A percentile compares a stretch with the other conserved stretches of the same genome.
Evolutionary conservation across 2,329 filamentous ascomycete species (phyloP).

Genomic region (Colletotrichum musicola): DNA sequence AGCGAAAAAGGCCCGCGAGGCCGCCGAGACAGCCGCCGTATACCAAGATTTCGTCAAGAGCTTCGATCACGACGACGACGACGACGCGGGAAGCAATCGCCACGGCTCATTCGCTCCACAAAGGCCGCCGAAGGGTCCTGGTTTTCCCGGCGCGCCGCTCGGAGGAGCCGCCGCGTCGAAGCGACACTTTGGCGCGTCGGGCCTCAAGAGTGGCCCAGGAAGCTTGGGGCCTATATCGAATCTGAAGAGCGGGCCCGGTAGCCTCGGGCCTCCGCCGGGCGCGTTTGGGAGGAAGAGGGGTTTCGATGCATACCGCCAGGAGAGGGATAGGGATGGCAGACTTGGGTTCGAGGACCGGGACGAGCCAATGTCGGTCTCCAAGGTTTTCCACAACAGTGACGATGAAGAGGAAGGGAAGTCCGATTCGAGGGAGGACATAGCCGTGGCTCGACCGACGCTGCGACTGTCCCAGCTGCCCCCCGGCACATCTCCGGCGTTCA

Average conservation of each 20-base stretch:
- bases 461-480: constrained; percentile 72
- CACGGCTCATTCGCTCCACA: constrained; percentile 31
- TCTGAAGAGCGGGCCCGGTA: constrained; percentile 72
- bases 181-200: constrained; percentile 75
- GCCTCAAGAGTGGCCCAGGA: constrained; percentile 71
- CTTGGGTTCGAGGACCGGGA: constrained; percentile 56
- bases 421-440: constrained; percentile 67
- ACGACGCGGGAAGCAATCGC: constrained; percentile 50
- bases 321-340: constrained; percentile 47
- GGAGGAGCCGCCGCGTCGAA: constrained; percentile 54
- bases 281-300: constrained; percentile 67
- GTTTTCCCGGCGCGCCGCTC: constrained; percentile 45
- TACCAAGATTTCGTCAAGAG: constrained; percentile 90
- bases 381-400: constrained; percentile 79
- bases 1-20: constrained; percentile 86
- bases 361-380: constrained; percentile 71
- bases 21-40: constrained; percentile 87
- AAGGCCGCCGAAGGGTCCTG: constrained; percentile 37
- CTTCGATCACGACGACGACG: constrained; percentile 73
- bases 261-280: constrained; percentile 65
- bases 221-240: constrained; percentile 69
- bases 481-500: constrained; percentile 68
- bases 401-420: constrained; percentile 63
- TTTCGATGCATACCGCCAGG: constrained; percentile 58
- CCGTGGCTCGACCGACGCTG: constrained; percentile 72